Evolutionary conservation across 768 basidiomycete species (phyloP).

Genomic region (Boletus rubroflammeus): DNA sequence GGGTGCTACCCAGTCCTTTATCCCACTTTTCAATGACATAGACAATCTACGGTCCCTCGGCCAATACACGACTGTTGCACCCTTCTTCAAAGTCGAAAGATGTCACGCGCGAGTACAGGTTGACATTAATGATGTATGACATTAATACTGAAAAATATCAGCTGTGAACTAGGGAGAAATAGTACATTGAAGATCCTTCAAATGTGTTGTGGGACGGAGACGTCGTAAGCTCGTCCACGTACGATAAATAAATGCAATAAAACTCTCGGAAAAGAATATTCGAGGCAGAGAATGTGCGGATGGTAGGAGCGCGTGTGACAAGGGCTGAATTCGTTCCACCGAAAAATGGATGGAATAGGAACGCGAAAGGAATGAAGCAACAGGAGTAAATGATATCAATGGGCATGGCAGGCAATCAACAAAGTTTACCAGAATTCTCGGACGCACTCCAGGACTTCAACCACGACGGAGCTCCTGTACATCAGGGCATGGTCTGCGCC

Average conservation of each 20-base stretch:
- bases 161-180: conserved; percentile 21
- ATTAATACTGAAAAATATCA: conserved; percentile 28
- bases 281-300: conserved; percentile 6
- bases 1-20: too few relatives aligned
- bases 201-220: conserved; percentile 16
- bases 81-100: background rate
- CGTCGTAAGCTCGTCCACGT: conserved; percentile 14
- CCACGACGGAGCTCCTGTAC: conserved; percentile 84
- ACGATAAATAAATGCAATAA: conserved; percentile 22
- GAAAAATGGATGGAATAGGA: conserved; percentile 6
- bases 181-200: conserved; percentile 33
- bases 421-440: conserved; percentile 49
- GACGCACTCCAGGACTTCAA: conserved; percentile 77
- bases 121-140: conserved; percentile 32
- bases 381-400: conserved; percentile 7
- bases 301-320: conserved; percentile 6
- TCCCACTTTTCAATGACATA: too few relatives aligned
- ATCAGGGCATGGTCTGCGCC: conserved; percentile 92
- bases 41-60: background rate
- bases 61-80: background rate
- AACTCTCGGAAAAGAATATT: conserved; percentile 3
- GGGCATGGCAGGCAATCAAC: background rate
- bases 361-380: conserved; percentile 18
- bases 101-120: conserved; percentile 19
- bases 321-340: conserved; percentile 15